phyloP scores from a whole-genome alignment of 306 rosid genomes.

The Senna siamea region DNA sequence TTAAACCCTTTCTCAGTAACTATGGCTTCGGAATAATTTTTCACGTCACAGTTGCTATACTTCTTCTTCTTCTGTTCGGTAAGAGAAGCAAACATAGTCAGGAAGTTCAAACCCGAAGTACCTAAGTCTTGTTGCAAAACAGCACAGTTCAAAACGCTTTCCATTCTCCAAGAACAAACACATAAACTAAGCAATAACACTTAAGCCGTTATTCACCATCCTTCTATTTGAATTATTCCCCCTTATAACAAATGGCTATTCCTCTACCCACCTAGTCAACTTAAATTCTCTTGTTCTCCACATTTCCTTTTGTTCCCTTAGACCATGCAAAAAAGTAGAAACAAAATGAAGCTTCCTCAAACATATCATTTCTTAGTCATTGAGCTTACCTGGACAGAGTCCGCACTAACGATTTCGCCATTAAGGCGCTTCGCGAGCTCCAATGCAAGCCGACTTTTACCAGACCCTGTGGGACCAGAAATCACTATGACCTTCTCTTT shows the following conservation, averaged over 20 bases:
- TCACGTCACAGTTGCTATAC: background rate
- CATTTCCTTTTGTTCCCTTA: background rate
- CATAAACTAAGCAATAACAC: too few species aligned
- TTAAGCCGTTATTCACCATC: too few species aligned
- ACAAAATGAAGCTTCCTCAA: background rate
- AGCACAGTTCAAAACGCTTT: background rate
- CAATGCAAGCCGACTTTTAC: conserved; percentile 80
- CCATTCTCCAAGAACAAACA: background rate
- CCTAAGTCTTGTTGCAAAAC: background rate
- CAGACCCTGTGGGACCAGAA: conserved; percentile 96
- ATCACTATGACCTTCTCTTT: conserved; percentile 77
- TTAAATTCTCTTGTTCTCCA: background rate
- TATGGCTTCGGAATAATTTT: background rate
- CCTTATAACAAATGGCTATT: background rate
- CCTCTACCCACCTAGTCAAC: background rate
- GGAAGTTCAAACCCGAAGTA: background rate
- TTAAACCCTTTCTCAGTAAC: background rate
- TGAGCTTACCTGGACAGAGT: conserved; percentile 80
- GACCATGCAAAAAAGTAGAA: background rate
- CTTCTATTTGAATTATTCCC: background rate
- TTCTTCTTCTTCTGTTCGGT: background rate
- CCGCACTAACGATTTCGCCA: conserved; percentile 92
- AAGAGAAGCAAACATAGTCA: background rate
- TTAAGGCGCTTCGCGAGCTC: conserved; percentile 89
- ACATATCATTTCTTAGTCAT: background rate